Conservation (phyloP, 2,329 filamentous ascomycete genomes). For the Aureobasidium sp. region DNA sequence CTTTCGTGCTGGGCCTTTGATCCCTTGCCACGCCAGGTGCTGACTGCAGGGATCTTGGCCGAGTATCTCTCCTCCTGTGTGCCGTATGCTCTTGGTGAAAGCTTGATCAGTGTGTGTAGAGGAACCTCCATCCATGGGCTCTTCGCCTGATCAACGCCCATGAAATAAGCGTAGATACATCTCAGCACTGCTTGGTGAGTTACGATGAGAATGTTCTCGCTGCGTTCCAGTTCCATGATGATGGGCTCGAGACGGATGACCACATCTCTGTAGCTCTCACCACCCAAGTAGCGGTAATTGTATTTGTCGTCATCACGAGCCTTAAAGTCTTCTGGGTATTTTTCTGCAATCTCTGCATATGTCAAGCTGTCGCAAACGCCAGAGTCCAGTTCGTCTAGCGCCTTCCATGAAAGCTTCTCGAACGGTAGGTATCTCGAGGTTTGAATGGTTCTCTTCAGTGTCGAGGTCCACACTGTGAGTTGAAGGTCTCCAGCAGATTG, state of each 20-base stretch:
- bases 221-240: slow-evolving; percentile 97
- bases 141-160: slow-evolving; percentile 88
- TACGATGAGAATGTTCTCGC: slow-evolving; percentile 94
- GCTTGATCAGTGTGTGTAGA: slow-evolving; percentile 89
- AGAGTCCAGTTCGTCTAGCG: slow-evolving; percentile 91
- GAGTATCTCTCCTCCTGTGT: slow-evolving; percentile 83
- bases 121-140: slow-evolving; percentile 99
- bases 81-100: slow-evolving; percentile 88
- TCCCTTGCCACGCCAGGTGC: slow-evolving; percentile 92
- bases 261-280: slow-evolving; percentile 92
- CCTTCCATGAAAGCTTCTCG: slow-evolving; percentile 98
- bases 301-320: slow-evolving; percentile 98
- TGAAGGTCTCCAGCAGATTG: slow-evolving; percentile 74
- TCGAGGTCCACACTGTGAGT: slow-evolving; percentile 68
- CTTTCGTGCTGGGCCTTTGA: slow-evolving; percentile 78
- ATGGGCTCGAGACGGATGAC: slow-evolving; percentile 97
- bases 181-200: slow-evolving; percentile 94
- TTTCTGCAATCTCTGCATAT: slow-evolving; percentile 86
- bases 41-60: slow-evolving; percentile 90
- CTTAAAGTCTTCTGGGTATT: slow-evolving; percentile 88
- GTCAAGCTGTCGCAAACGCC: slow-evolving; percentile 96
- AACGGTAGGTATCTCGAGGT: slow-evolving; percentile 83
- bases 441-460: slow-evolving; percentile 76
- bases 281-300: slow-evolving; percentile 97
- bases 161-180: slow-evolving; percentile 98